Conservation (phyloP, 1,139 yeast species). For the Candida glucosophila region DNA sequence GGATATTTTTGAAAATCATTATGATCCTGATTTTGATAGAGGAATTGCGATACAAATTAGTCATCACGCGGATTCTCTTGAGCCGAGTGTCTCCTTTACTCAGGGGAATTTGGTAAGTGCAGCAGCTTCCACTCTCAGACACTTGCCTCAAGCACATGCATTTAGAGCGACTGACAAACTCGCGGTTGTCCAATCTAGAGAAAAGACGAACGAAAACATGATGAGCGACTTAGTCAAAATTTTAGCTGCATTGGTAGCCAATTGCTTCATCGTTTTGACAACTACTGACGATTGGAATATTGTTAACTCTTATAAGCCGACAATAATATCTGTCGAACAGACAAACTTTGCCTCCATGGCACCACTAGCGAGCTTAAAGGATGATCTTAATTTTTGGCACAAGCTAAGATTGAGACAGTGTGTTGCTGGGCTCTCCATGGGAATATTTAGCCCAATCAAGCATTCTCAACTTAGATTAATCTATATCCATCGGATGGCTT, state of each 20-base stretch:
- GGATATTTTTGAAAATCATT: slow-evolving; percentile 17
- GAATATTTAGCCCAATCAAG: slow-evolving; percentile 13
- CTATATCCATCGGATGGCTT: slow-evolving; percentile 23
- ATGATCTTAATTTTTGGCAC: slow-evolving; percentile 8
- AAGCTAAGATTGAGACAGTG: slow-evolving; percentile 11
- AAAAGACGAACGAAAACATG: slow-evolving; percentile 11
- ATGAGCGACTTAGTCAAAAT: slow-evolving; percentile 22
- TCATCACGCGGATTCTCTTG: slow-evolving; percentile 15
- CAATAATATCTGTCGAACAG: slow-evolving; percentile 15
- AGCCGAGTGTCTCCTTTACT: slow-evolving; percentile 32
- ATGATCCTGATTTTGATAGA: slow-evolving; percentile 25
- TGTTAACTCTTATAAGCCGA: slow-evolving; percentile 12
- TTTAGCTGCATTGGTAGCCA: slow-evolving; percentile 20
- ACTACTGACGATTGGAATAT: slow-evolving; percentile 7
- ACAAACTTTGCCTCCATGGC: slow-evolving; percentile 6
- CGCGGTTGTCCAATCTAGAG: slow-evolving; percentile 22
- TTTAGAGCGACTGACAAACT: slow-evolving; percentile 34
- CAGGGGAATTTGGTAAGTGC: slow-evolving; percentile 59
- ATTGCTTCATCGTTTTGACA: slow-evolving; percentile 10
- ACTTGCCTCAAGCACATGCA: slow-evolving; percentile 41
- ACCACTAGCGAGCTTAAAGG: slow-evolving; percentile 4
- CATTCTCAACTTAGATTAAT: slow-evolving; percentile 26
- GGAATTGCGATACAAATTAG: slow-evolving; percentile 31
- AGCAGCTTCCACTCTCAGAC: slow-evolving; percentile 53
- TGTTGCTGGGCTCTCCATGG: slow-evolving; percentile 17